A percentile compares a stretch with the other conserved stretches of the same genome.
These are phyloP conservation scores for Fusarium sulawesiense DNA, from an alignment of 2,329 filamentous ascomycete species.

Conservation along the genomic window DNA sequence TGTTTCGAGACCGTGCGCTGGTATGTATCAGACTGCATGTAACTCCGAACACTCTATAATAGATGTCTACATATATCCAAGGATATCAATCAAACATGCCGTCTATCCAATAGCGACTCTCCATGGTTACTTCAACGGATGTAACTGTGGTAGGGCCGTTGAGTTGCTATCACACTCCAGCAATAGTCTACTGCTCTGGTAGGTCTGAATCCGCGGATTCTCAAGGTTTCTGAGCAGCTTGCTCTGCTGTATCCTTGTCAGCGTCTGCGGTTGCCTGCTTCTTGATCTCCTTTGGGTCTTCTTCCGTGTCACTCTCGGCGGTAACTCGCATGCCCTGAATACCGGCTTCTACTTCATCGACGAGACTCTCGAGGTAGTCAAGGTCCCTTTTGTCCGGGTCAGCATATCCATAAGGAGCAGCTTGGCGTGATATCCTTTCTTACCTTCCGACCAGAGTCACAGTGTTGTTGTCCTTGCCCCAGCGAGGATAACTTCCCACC, in stretches of 20 bases:
- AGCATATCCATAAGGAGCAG: conserved; percentile 38
- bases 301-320: conserved; percentile 76
- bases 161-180: conserved; percentile 8
- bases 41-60: conserved; percentile 19
- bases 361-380: conserved; percentile 80
- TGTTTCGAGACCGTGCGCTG: conserved; percentile 13
- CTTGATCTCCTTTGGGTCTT: conserved; percentile 54
- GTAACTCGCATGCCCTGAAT: conserved; percentile 79
- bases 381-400: conserved; percentile 65
- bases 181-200: not conserved
- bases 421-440: conserved; percentile 23
- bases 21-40: conserved; percentile 12
- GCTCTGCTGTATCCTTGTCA: conserved; percentile 17
- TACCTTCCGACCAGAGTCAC: conserved; percentile 83
- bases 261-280: conserved; percentile 28
- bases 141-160: conserved; percentile 6
- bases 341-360: conserved; percentile 80
- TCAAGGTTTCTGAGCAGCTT: conserved; percentile 28
- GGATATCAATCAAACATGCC: conserved; percentile 19
- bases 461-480: conserved; percentile 88
- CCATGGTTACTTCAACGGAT: not conserved
- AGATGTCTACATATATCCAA: conserved; percentile 30
- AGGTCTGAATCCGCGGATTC: not conserved
- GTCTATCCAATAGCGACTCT: conserved; percentile 16
- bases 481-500: conserved; percentile 93